These are phyloP conservation scores for Hymenoscyphus scutula DNA, from an alignment of 2,329 filamentous ascomycete genomes.

Conservation along the genomic window DNA sequence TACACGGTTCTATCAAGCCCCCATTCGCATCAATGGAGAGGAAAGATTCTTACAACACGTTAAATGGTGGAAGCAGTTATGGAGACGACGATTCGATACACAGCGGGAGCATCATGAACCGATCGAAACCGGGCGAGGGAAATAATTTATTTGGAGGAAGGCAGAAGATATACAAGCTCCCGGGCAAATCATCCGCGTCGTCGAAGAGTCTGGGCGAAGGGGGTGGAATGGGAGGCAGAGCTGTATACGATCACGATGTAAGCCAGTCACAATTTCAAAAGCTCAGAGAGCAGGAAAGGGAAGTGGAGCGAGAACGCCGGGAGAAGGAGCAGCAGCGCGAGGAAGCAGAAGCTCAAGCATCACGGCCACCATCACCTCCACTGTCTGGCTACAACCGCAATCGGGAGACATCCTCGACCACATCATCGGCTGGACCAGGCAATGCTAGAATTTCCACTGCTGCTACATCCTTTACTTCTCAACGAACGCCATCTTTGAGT, in stretches of 20 bases:
- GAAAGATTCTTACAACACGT: conserved; percentile 63
- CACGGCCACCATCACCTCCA: conserved; percentile 54
- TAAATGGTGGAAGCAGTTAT: not conserved
- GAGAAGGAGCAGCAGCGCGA: conserved; percentile 37
- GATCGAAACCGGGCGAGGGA: conserved; percentile 79
- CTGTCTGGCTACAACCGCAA: conserved; percentile 68
- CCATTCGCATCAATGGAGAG: conserved; percentile 54
- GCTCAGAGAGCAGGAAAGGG: conserved; percentile 51
- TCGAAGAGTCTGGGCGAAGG: conserved; percentile 39
- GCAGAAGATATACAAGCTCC: conserved; percentile 91
- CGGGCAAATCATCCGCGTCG: conserved; percentile 47
- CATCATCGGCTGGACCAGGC: conserved; percentile 64
- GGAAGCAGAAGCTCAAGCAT: conserved; percentile 38
- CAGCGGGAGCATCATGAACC: conserved; percentile 74
- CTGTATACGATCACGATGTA: conserved; percentile 85
- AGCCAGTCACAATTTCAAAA: conserved; percentile 80
- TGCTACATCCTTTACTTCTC: conserved; percentile 84
- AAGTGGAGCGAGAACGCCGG: conserved; percentile 38
- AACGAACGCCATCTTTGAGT: conserved; percentile 53
- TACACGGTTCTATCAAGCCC: conserved; percentile 60
- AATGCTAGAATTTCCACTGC: conserved; percentile 77
- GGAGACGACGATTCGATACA: conserved; percentile 64
- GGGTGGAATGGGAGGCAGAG: conserved; percentile 58
- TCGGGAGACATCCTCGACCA: conserved; percentile 83
- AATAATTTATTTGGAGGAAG: conserved; percentile 93